Conservation (phyloP, 2,329 filamentous ascomycete genomes). For the Neoscytalidium dimidiatum region DNA sequence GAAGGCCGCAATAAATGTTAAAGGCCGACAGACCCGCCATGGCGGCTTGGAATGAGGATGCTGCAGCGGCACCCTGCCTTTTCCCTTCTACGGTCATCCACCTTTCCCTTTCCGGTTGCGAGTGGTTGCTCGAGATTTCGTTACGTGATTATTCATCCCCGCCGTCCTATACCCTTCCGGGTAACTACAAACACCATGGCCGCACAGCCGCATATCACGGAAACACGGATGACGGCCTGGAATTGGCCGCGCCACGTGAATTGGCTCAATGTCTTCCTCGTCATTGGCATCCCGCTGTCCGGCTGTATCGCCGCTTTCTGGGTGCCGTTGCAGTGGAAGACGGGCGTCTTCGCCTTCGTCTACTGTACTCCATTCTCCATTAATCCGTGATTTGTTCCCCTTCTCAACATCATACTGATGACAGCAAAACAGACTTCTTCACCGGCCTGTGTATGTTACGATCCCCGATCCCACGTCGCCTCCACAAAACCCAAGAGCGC, state of each 20-base stretch:
- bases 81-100: neutral
- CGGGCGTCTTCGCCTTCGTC: slow-evolving; percentile 69
- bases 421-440: slow-evolving; percentile 60
- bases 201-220: slow-evolving; percentile 69
- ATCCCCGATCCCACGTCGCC: neutral
- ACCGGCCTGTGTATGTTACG: slow-evolving; percentile 59
- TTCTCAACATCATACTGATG: neutral
- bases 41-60: neutral
- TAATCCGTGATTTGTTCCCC: neutral
- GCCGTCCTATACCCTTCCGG: neutral
- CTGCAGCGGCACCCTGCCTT: neutral
- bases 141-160: neutral
- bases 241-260: slow-evolving; percentile 95
- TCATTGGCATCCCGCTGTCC: slow-evolving; percentile 73
- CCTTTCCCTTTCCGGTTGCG: neutral
- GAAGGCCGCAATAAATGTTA: neutral
- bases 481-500: neutral
- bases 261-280: slow-evolving; percentile 86
- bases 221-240: slow-evolving; percentile 73
- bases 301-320: slow-evolving; percentile 74
- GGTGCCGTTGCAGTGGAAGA: slow-evolving; percentile 73
- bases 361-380: slow-evolving; percentile 55
- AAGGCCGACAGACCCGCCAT: neutral
- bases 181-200: slow-evolving; percentile 4
- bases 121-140: neutral